These are phyloP conservation scores for Syncephalastrum sp. DNA, from an alignment of 371 early-diverging fungal species.

Conservation along the genomic window DNA sequence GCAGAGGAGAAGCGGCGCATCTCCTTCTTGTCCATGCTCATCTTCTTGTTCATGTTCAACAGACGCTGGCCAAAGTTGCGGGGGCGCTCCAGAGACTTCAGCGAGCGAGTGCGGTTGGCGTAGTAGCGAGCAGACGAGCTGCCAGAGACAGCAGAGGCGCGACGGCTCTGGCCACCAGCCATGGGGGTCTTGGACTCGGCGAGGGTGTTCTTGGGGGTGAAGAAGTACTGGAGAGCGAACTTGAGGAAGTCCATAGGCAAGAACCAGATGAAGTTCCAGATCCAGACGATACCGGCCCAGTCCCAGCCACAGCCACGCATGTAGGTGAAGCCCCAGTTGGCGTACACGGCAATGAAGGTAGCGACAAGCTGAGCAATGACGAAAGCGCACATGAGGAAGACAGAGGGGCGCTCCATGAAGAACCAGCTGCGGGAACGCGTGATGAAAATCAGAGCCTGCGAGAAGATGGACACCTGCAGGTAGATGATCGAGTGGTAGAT, in stretches of 20 bases:
- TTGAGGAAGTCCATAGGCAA: conserved; percentile 73
- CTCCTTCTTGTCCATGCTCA: conserved; percentile 50
- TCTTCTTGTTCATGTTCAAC: conserved; percentile 39
- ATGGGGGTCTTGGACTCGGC: conserved; percentile 33
- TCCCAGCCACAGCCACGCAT: conserved; percentile 60
- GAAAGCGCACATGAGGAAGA: conserved; percentile 53
- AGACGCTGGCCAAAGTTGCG: conserved; percentile 44
- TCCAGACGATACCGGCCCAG: conserved; percentile 69
- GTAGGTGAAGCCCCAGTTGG: conserved; percentile 61
- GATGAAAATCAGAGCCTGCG: conserved; percentile 62
- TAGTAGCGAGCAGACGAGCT: conserved; percentile 49
- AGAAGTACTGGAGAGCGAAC: conserved; percentile 63
- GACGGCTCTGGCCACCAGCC: conserved; percentile 37
- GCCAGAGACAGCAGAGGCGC: conserved; percentile 48
- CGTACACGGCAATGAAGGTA: conserved; percentile 62
- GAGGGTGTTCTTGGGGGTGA: conserved; percentile 53
- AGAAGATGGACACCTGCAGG: conserved; percentile 58
- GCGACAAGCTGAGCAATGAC: conserved; percentile 58
- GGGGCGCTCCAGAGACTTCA: conserved; percentile 42
- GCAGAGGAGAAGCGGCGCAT: conserved; percentile 54
- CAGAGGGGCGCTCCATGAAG: conserved; percentile 57
- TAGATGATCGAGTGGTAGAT: conserved; percentile 58
- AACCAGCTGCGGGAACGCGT: conserved; percentile 64
- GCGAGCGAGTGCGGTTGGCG: conserved; percentile 47
- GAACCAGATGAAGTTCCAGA: conserved; percentile 81